Evolutionary conservation across 2,329 filamentous ascomycete species (phyloP).

Genomic region (Monosporascus sp.): DNA sequence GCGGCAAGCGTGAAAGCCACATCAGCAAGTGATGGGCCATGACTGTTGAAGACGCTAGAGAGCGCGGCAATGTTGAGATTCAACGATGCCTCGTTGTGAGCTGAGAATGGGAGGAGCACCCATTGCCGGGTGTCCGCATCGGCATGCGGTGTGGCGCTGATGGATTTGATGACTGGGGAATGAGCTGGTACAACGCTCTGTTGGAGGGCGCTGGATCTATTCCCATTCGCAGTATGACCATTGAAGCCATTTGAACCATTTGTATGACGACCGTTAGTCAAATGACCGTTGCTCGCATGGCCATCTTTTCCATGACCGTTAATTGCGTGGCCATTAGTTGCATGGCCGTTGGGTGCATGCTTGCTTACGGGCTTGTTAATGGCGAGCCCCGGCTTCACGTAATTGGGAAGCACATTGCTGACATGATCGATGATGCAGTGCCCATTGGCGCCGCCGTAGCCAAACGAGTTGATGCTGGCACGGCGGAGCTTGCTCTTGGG

Average conservation of each 20-base stretch:
- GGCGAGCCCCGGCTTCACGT: constrained; percentile 8
- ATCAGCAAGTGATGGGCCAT: constrained; percentile 4
- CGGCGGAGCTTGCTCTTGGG: constrained; percentile 11
- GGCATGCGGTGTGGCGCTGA: background rate
- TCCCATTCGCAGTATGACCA: no score
- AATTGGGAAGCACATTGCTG: constrained; percentile 7
- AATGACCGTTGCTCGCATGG: no score
- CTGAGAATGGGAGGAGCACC: no score
- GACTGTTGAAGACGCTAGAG: background rate
- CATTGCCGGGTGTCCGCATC: constrained; percentile 10
- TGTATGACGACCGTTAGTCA: no score
- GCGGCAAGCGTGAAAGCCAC: constrained; percentile 11
- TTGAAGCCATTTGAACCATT: no score
- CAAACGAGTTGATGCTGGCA: constrained; percentile 23
- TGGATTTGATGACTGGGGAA: background rate
- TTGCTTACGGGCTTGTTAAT: background rate
- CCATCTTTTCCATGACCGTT: no score
- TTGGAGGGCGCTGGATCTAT: no score
- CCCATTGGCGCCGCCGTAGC: constrained; percentile 25
- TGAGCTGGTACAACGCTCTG: no score
- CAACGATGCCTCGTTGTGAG: no score
- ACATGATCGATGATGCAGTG: constrained; percentile 24
- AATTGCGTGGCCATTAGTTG: no score
- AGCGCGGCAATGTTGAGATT: constrained; percentile 13
- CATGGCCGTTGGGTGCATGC: no score